Evolutionary conservation across 177 flowering plant species (phyloP).

Genomic region (Vitis hybrid): DNA sequence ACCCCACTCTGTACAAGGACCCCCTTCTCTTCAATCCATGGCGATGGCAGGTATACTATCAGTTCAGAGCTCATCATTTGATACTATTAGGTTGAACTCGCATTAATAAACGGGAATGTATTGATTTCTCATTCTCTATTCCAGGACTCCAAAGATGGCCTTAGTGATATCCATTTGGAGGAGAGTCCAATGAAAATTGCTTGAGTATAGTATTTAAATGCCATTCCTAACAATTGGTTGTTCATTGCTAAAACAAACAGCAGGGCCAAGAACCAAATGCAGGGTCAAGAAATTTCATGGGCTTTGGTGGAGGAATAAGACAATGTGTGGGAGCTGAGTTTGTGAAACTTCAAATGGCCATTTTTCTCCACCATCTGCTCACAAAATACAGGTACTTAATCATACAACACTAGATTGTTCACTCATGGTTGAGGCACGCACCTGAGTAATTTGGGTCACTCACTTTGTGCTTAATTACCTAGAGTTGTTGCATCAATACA

Average conservation of each 20-base stretch:
- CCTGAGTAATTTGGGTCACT: background rate
- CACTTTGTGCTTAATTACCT: constrained; percentile 1
- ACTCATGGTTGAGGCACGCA: too few relatives aligned
- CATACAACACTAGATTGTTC: too few relatives aligned
- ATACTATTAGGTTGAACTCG: too few relatives aligned
- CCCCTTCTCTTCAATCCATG: constrained; percentile 79
- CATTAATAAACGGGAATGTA: constrained; percentile 14
- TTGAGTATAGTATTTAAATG: too few relatives aligned
- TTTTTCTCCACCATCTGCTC: constrained; percentile 77
- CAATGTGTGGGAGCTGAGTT: constrained; percentile 94
- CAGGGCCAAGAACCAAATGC: constrained; percentile 61
- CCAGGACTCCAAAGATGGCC: background rate
- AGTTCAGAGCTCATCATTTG: too few relatives aligned
- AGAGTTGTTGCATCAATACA: too few relatives aligned
- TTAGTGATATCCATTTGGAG: too few relatives aligned
- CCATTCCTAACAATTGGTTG: too few relatives aligned
- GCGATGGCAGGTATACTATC: constrained; percentile 69
- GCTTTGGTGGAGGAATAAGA: constrained; percentile 96
- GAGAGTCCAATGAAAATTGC: too few relatives aligned
- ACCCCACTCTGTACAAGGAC: constrained; percentile 66
- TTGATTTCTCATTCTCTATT: background rate
- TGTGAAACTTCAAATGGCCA: constrained; percentile 82
- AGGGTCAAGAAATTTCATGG: constrained; percentile 83
- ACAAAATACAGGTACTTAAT: constrained; percentile 72
- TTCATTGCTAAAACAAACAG: background rate